These are phyloP conservation scores for Carnegiea gigantea DNA, from an alignment of 179 eudicot genomes.

Conservation along the genomic window DNA sequence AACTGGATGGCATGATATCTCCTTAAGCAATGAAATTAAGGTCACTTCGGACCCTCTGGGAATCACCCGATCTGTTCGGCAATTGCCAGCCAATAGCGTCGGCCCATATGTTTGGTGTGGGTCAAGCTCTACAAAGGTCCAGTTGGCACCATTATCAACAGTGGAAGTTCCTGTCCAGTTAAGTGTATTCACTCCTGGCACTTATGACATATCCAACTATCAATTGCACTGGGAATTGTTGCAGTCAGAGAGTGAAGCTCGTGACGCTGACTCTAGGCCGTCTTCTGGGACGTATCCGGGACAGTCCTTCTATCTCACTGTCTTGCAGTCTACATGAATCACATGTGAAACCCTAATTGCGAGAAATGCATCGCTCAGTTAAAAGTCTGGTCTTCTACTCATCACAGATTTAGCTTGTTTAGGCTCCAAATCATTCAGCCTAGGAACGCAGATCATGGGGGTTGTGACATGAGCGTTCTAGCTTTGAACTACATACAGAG, in stretches of 20 bases:
- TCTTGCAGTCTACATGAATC: constrained; percentile 47
- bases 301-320: constrained; percentile 61
- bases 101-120: constrained; percentile 89
- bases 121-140: constrained; percentile 56
- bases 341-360: neutral
- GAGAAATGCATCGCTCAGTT: neutral
- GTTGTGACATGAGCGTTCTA: neutral
- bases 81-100: constrained; percentile 41
- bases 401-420: neutral
- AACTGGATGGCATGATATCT: constrained; percentile 81
- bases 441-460: neutral
- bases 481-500: neutral
- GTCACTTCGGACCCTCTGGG: constrained; percentile 38
- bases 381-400: neutral
- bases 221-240: constrained; percentile 56
- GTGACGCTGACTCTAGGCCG: constrained; percentile 25
- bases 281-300: constrained; percentile 78
- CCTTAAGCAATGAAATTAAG: constrained; percentile 49
- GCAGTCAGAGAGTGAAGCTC: constrained; percentile 25
- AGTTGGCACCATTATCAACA: constrained; percentile 59
- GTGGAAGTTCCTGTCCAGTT: constrained; percentile 64
- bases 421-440: neutral
- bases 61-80: constrained; percentile 26
- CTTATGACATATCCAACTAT: constrained; percentile 76
- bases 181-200: constrained; percentile 79